Percentiles rank a stretch among this genome's conserved stretches.
These are phyloP conservation scores for Solanum ahanhuiri DNA, from an alignment of 257 asterid species.

Conservation along the genomic window DNA sequence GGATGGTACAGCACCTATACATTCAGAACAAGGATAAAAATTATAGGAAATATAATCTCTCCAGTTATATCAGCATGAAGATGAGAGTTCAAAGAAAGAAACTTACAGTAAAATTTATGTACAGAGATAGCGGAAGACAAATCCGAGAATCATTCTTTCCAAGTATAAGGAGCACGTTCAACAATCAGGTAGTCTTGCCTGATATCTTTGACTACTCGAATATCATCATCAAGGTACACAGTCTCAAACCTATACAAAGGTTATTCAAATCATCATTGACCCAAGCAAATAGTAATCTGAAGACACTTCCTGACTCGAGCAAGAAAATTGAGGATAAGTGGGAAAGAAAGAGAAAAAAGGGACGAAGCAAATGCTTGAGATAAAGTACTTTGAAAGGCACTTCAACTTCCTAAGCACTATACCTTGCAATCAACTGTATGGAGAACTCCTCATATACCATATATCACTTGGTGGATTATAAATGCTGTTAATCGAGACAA, in stretches of 20 bases:
- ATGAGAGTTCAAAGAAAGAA: neutral
- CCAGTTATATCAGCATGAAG: neutral
- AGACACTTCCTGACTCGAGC: neutral
- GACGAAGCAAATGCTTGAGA: neutral
- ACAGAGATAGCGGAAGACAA: neutral
- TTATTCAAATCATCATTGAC: neutral
- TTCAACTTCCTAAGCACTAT: neutral
- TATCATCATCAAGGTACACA: slow-evolving; percentile 70
- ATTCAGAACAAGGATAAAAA: neutral
- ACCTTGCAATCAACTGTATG: neutral
- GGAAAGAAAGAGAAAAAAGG: neutral
- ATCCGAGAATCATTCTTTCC: slow-evolving; percentile 53
- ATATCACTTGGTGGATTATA: neutral
- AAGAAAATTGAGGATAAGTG: neutral
- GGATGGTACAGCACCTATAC: neutral
- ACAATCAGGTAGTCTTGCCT: slow-evolving; percentile 76
- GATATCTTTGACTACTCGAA: slow-evolving; percentile 82
- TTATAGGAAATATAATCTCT: neutral
- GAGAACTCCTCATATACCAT: neutral
- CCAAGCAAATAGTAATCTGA: neutral
- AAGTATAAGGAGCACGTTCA: slow-evolving; percentile 81
- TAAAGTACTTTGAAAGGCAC: neutral
- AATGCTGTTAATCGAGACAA: neutral
- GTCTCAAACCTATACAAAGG: slow-evolving; percentile 12
- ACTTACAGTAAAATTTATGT: neutral